phyloP scores from a whole-genome alignment of 176 grass and related monocot genomes.

The Triticum urartu region DNA sequence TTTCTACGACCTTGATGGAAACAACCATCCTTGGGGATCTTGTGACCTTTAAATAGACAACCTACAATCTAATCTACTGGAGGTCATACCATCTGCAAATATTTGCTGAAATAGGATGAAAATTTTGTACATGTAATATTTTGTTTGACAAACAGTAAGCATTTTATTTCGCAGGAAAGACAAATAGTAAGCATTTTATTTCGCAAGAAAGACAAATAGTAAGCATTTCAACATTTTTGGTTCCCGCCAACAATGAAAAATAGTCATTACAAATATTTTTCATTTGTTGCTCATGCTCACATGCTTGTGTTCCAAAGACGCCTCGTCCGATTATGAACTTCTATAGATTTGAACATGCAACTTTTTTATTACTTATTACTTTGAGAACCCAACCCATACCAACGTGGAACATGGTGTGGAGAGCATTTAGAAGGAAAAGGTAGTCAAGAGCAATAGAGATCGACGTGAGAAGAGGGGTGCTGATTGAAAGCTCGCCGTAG shows the following conservation, averaged over 20 bases:
- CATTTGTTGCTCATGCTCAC: not conserved
- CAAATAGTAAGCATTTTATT: not conserved
- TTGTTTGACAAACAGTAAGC: not conserved
- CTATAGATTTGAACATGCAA: too few relatives aligned
- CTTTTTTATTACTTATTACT: too few relatives aligned
- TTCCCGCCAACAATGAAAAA: not conserved
- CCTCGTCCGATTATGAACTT: not conserved
- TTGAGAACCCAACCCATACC: too few relatives aligned
- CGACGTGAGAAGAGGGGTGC: too few relatives aligned
- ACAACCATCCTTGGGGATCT: not conserved
- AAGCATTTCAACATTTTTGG: not conserved
- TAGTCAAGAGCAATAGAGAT: too few relatives aligned
- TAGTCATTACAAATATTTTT: not conserved
- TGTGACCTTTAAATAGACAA: not conserved
- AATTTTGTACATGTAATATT: not conserved
- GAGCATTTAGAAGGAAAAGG: too few relatives aligned
- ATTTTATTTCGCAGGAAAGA: not conserved
- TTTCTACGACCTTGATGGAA: not conserved
- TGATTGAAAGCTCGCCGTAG: too few relatives aligned
- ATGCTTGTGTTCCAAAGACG: not conserved
- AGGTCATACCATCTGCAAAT: not conserved
- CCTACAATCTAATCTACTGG: not conserved
- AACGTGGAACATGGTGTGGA: too few relatives aligned
- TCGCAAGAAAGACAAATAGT: not conserved
- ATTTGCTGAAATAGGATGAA: not conserved